These are phyloP conservation scores for Yamadazyma atlantica DNA, from an alignment of 1,139 yeast genomes.

Conservation along the genomic window DNA sequence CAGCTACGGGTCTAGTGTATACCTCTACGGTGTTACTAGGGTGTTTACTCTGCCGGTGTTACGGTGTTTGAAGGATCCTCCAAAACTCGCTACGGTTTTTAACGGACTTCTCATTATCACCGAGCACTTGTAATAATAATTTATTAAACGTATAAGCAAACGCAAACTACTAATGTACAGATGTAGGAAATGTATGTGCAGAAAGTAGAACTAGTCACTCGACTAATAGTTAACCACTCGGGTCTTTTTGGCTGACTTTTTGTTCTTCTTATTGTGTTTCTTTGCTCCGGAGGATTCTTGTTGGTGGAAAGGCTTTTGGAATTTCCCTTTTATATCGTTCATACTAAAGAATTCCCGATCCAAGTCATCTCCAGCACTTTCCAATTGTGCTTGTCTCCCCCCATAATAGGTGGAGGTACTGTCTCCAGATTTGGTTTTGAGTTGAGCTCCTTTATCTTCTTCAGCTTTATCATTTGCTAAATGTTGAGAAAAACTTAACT, in stretches of 20 bases:
- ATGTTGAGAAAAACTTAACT: conserved; percentile 79
- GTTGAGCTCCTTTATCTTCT: conserved; percentile 23
- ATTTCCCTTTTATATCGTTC: conserved; percentile 61
- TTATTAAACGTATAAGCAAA: background rate
- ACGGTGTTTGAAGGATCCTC: no score
- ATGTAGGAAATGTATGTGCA: background rate
- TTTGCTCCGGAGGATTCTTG: conserved; percentile 43
- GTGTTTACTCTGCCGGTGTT: no score
- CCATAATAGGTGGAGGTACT: conserved; percentile 54
- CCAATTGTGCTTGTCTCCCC: conserved; percentile 79
- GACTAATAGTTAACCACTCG: conserved; percentile 43
- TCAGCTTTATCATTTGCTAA: conserved; percentile 38
- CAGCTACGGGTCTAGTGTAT: no score
- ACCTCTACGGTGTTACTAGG: no score
- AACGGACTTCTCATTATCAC: background rate
- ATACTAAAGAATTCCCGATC: conserved; percentile 82
- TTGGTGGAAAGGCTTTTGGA: conserved; percentile 73
- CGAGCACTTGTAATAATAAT: background rate
- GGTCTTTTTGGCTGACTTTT: conserved; percentile 55
- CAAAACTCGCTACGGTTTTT: no score
- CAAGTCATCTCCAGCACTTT: conserved; percentile 73
- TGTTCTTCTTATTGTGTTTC: conserved; percentile 79
- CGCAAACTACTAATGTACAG: background rate
- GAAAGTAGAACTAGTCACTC: no score
- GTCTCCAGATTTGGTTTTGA: background rate